A percentile compares a stretch with the other conserved stretches of the same genome.
Conservation (phyloP, 23 red algal genomes). For the Chondrus crispus region DNA sequence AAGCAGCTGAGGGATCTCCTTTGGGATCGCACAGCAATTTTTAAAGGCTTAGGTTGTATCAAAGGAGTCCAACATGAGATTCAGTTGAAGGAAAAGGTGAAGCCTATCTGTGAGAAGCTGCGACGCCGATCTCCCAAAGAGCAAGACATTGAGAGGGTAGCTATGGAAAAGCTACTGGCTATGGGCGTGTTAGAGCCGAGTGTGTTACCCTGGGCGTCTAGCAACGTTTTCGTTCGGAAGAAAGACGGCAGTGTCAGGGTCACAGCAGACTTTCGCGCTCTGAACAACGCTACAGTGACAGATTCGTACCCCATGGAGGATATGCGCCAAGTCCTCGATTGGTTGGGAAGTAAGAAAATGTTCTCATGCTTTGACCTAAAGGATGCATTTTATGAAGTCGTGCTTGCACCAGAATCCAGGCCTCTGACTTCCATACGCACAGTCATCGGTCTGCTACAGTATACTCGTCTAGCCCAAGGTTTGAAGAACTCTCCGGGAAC, state of each 20-base stretch:
- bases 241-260: background rate
- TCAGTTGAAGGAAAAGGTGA: background rate
- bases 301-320: conserved; percentile 3
- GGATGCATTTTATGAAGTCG: background rate
- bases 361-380: conserved; percentile 23
- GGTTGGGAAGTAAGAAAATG: background rate
- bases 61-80: background rate
- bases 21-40: background rate
- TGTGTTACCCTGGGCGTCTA: background rate
- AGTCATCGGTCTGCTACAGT: background rate
- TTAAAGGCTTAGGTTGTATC: background rate
- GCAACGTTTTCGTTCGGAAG: background rate
- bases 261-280: conserved; percentile 18
- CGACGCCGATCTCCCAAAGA: background rate
- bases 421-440: background rate
- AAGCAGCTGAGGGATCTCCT: background rate
- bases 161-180: background rate
- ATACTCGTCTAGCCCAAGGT: conserved; percentile 9
- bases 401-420: background rate
- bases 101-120: background rate
- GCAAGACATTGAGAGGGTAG: background rate
- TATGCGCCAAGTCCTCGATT: background rate
- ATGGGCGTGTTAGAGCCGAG: background rate
- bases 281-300: background rate
- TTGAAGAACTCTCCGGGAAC: background rate